Conservation (phyloP, 208 protist genomes). For the Herpetomonas tarakana region DNA sequence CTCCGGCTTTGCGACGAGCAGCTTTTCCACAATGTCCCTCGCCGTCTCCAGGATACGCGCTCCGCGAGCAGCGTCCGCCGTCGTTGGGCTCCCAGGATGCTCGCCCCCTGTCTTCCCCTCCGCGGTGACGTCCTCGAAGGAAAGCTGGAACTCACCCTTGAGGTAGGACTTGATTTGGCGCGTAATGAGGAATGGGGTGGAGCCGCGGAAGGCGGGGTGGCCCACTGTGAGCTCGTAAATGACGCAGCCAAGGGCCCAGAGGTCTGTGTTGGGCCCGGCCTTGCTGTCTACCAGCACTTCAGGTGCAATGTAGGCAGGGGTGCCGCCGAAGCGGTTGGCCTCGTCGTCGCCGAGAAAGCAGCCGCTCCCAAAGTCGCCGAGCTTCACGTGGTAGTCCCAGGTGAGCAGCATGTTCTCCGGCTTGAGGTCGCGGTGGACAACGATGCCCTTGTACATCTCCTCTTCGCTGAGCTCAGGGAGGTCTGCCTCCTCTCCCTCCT, state of each 20-base stretch:
- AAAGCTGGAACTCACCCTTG: conserved; percentile 1
- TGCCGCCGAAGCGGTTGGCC: conserved; percentile 68
- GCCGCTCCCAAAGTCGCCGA: conserved; percentile 68
- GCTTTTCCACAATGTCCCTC: conserved; percentile 68
- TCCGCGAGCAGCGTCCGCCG: too few relatives aligned
- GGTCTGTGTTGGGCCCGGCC: conserved; percentile 89
- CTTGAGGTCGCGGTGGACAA: conserved; percentile 85
- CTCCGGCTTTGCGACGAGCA: conserved; percentile 62
- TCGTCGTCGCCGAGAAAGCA: conserved; percentile 68
- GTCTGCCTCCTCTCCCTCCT: not conserved
- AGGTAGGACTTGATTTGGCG: conserved; percentile 45
- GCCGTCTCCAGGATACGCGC: conserved; percentile 45
- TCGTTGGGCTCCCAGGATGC: too few relatives aligned
- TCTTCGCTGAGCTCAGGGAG: conserved; percentile 15
- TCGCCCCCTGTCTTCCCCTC: not conserved
- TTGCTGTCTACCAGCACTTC: conserved; percentile 84
- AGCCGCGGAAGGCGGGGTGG: conserved; percentile 44
- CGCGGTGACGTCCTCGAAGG: conserved; percentile 14
- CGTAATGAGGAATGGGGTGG: conserved; percentile 61
- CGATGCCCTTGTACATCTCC: conserved; percentile 31
- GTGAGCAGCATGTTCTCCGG: conserved; percentile 86
- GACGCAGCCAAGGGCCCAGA: conserved; percentile 99
- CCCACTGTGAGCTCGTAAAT: conserved; percentile 83
- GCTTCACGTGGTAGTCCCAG: conserved; percentile 61
- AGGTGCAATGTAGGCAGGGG: conserved; percentile 72